A percentile compares a stretch with the other conserved stretches of the same genome.
phyloP scores from a whole-genome alignment of 305 asterid genomes.

The Fraxinus nigra region DNA sequence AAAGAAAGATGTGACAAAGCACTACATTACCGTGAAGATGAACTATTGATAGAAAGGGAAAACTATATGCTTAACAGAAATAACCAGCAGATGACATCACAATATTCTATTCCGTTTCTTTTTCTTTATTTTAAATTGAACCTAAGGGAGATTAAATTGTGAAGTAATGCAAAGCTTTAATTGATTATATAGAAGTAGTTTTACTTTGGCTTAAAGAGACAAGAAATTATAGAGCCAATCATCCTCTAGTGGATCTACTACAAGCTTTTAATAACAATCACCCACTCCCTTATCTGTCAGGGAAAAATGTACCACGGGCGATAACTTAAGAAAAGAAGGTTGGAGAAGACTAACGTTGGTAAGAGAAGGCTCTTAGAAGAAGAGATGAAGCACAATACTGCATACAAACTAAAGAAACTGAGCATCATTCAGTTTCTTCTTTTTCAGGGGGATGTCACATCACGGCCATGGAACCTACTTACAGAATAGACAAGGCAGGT shows the following conservation, averaged over 20 bases:
- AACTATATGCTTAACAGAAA: not conserved
- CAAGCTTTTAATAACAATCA: not conserved
- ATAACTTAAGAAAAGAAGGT: not conserved
- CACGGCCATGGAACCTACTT: not conserved
- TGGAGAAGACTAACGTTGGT: not conserved
- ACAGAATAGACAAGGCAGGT: not conserved
- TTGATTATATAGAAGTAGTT: not conserved
- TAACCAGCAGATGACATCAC: slow-evolving; percentile 12
- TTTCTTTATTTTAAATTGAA: not conserved
- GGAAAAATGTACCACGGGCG: not conserved
- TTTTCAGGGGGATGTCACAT: not conserved
- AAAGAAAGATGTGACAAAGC: not conserved
- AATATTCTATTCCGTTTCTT: not conserved
- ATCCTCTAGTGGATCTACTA: not conserved
- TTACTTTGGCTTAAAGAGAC: not conserved
- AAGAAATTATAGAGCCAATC: slow-evolving; percentile 4
- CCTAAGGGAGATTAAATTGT: not conserved
- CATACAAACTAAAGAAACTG: not conserved
- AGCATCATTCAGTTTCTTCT: not conserved
- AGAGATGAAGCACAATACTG: not conserved
- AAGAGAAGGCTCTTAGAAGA: not conserved
- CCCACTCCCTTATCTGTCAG: not conserved
- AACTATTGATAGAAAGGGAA: not conserved
- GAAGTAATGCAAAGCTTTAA: slow-evolving; percentile 9
- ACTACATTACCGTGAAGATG: not conserved